Conservation (phyloP, 768 basidiomycete genomes). For the Austroboletus festivus region DNA sequence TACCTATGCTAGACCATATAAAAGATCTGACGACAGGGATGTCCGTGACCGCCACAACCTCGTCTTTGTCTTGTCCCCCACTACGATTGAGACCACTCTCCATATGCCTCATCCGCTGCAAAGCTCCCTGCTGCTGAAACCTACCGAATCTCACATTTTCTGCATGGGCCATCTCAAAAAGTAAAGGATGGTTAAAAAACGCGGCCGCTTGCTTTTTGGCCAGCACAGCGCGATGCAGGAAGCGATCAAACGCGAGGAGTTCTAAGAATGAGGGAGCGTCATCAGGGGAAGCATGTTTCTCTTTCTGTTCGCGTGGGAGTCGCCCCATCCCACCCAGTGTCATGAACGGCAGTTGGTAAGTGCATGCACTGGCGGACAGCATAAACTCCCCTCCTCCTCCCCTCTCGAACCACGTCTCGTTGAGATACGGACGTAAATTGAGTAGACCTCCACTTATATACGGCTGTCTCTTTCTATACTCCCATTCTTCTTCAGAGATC, state of each 20-base stretch:
- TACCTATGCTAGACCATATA: constrained; percentile 30
- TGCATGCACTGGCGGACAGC: constrained; percentile 42
- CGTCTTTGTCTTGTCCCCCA: not conserved
- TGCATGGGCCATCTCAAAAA: constrained; percentile 47
- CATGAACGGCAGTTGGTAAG: constrained; percentile 44
- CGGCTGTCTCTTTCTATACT: constrained; percentile 45
- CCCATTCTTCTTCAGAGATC: constrained; percentile 52
- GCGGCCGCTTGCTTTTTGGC: constrained; percentile 36
- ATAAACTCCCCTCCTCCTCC: constrained; percentile 47
- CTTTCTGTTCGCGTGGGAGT: not conserved
- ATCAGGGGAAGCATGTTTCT: not conserved
- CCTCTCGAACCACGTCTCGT: constrained; percentile 41
- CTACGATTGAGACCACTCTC: not conserved
- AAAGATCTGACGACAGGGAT: constrained; percentile 14
- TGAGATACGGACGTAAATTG: constrained; percentile 49
- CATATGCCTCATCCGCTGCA: constrained; percentile 24
- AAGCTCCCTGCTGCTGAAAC: constrained; percentile 2
- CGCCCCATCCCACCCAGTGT: not conserved
- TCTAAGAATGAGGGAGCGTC: constrained; percentile 37
- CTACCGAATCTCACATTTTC: not conserved
- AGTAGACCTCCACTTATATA: constrained; percentile 48
- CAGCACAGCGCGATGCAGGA: constrained; percentile 41
- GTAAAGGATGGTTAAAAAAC: constrained; percentile 43
- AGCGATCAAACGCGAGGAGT: constrained; percentile 45
- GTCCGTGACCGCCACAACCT: constrained; percentile 7